Evolutionary conservation across 2,329 filamentous ascomycete species (phyloP), one percentile per base, ranked within the genome.

Genomic region (Lizonia empirigonia): DNA sequence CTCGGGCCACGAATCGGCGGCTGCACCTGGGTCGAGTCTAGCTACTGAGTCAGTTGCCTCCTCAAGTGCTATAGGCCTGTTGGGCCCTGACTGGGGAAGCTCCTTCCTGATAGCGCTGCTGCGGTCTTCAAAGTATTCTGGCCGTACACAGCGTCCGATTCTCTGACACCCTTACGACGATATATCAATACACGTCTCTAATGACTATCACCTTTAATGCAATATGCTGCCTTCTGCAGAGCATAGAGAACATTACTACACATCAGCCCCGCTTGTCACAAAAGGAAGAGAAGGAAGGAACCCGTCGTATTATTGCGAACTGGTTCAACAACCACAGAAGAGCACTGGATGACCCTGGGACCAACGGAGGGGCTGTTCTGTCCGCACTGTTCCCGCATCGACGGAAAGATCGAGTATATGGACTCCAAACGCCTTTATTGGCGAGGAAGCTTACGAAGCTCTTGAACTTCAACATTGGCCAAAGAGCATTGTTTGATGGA

Each of bases 331-430:
- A 77, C 1, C 82, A 96, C 67, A 82, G 82, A 5, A 70, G 72
- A 13, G 72, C 74, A 1, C 79, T 96, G 13, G 75, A 86, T 64
- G 76, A 79, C 0, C 74, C 82, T 7, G 77, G 81, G 22, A 83
- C 82, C 1, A 77, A 86, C 62, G 77, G 80, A 1, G 76, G 83
- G 1, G 87, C 89, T 2, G 74, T 96, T 1, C 76, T 96, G 0
- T 92, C 89, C 1, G 86, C 87, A 2, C 73, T 97, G 0, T 81
- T 95, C 0, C 90, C 91, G 0, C 86, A 91, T 56, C 85, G 82
- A 58, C 81, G 91, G 44, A 86, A 85, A 2, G 91, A 96, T 66
- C 83, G 90, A 22, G 88, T 93, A 2, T 96, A 92, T 68, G 82
- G 80, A 29, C 78, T 96, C 1, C 84, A 89, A 64, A 76, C 83